Conservation (phyloP, 441 rosid genomes). For the Macaranga tanarius region DNA sequence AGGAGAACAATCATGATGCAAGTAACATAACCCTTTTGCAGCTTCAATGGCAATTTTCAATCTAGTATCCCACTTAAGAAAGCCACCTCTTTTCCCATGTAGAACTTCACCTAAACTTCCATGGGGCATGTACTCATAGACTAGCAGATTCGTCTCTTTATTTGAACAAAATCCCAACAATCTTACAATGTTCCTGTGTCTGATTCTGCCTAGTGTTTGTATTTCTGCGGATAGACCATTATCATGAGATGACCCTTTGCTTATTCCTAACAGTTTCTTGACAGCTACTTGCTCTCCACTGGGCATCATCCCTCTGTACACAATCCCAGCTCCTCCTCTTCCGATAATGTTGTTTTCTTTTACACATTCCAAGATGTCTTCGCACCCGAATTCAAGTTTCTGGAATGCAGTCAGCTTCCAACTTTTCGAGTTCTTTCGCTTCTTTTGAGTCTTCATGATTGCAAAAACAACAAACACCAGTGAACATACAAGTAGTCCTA, state of each 20-base stretch:
- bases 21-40: slow-evolving; percentile 72
- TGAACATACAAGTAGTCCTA: slow-evolving; percentile 64
- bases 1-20: slow-evolving; percentile 77
- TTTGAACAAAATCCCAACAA: slow-evolving; percentile 64
- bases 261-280: slow-evolving; percentile 58
- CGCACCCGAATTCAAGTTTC: slow-evolving; percentile 60
- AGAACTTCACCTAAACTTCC: slow-evolving; percentile 79
- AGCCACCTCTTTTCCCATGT: slow-evolving; percentile 70
- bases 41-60: slow-evolving; percentile 69
- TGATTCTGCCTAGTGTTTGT: slow-evolving; percentile 68
- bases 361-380: slow-evolving; percentile 66
- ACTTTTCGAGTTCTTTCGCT: slow-evolving; percentile 36
- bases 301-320: slow-evolving; percentile 69
- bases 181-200: slow-evolving; percentile 74
- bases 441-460: slow-evolving; percentile 52
- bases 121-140: slow-evolving; percentile 77
- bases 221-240: slow-evolving; percentile 77
- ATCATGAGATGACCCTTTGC: slow-evolving; percentile 68
- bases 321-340: slow-evolving; percentile 78
- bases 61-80: slow-evolving; percentile 65
- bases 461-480: slow-evolving; percentile 54
- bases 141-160: slow-evolving; percentile 60
- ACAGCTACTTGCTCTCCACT: slow-evolving; percentile 85
- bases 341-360: slow-evolving; percentile 78
- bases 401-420: slow-evolving; percentile 88